Conservation (phyloP, 148 eudicot genomes). For the Polygonum maritimum region DNA sequence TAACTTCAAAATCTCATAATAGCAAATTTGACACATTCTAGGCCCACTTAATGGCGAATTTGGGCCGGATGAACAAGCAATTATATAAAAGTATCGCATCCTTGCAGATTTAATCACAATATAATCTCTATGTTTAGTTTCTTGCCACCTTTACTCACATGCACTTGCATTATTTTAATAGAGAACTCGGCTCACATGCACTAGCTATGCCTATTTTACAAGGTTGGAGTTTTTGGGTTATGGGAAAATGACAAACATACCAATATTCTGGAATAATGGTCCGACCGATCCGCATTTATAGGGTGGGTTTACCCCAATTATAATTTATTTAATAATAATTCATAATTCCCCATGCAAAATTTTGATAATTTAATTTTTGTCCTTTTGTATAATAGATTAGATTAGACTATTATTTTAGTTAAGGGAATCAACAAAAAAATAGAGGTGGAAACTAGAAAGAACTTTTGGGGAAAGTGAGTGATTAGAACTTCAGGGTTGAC, state of each 20-base stretch:
- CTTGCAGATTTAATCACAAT: no score
- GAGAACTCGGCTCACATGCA: background rate
- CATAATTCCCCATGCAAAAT: conserved; percentile 6
- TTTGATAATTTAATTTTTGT: background rate
- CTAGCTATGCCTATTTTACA: background rate
- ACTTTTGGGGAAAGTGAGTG: conserved; percentile 3
- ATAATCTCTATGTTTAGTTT: background rate
- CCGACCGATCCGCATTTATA: conserved; percentile 14
- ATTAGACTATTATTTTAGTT: background rate
- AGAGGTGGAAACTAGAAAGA: conserved; percentile 2
- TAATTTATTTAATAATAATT: background rate
- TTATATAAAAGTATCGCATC: no score
- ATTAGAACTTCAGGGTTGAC: conserved; percentile 2
- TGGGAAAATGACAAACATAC: conserved; percentile 13
- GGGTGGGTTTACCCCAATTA: background rate
- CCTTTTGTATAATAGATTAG: background rate
- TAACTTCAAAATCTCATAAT: no score
- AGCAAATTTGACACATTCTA: no score
- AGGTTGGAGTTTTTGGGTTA: conserved; percentile 8
- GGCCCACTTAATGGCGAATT: no score
- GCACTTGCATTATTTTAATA: background rate
- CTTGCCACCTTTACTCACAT: background rate
- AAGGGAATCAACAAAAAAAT: background rate
- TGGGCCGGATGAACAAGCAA: no score
- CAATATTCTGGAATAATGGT: conserved; percentile 14